Evolutionary conservation across 768 basidiomycete genomes (phyloP).

Genomic region (Tylopilus felleus): DNA sequence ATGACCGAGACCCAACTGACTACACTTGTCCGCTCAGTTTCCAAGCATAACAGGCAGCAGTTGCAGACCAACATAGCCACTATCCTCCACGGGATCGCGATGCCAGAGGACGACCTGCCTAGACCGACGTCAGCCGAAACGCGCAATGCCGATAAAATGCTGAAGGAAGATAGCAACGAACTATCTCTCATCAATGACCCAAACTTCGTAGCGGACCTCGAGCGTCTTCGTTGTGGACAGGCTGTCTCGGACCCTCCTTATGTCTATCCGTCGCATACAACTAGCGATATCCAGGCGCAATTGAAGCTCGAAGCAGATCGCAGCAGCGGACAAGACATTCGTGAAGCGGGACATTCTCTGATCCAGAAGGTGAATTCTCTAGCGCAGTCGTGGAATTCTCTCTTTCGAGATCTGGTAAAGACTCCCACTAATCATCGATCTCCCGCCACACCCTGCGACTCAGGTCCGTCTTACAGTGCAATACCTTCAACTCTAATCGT

Average conservation of each 20-base stretch:
- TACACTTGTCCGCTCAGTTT: slow-evolving; percentile 13
- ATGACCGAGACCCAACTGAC: slow-evolving; percentile 12
- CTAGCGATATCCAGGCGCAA: slow-evolving; percentile 13
- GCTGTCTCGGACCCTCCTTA: slow-evolving; percentile 13
- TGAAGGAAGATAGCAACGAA: slow-evolving; percentile 22
- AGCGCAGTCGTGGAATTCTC: slow-evolving; percentile 15
- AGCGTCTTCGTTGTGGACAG: slow-evolving; percentile 17
- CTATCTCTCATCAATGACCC: slow-evolving; percentile 19
- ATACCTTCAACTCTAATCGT: not conserved
- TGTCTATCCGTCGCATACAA: slow-evolving; percentile 13
- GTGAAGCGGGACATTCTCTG: slow-evolving; percentile 12
- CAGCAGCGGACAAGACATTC: slow-evolving; percentile 13
- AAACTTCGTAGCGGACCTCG: slow-evolving; percentile 24
- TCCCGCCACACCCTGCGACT: slow-evolving; percentile 19
- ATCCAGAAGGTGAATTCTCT: slow-evolving; percentile 19
- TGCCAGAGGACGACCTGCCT: not conserved
- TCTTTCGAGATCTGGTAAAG: not conserved
- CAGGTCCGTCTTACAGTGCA: slow-evolving; percentile 1
- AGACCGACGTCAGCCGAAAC: slow-evolving; percentile 14
- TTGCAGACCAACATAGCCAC: slow-evolving; percentile 12
- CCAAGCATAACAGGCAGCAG: slow-evolving; percentile 12
- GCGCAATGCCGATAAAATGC: slow-evolving; percentile 15
- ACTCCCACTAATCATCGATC: not conserved
- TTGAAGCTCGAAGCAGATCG: slow-evolving; percentile 12
- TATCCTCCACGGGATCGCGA: slow-evolving; percentile 13